These are phyloP conservation scores for Boletus pseudopeckii DNA, from an alignment of 768 basidiomycete genomes.

Conservation along the genomic window DNA sequence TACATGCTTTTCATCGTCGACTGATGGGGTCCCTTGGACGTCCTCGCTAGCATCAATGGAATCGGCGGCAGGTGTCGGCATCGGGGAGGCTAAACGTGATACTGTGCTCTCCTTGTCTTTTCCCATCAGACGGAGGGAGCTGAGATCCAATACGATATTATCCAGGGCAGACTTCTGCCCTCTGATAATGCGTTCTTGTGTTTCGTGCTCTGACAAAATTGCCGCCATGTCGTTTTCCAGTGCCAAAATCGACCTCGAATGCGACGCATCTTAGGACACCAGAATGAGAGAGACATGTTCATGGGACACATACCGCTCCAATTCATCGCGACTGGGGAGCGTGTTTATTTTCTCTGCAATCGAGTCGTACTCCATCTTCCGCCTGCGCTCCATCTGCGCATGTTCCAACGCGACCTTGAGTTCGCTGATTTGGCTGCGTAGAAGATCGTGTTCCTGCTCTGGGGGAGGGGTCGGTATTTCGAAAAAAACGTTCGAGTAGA, in stretches of 20 bases:
- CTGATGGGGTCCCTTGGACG: slow-evolving; percentile 18
- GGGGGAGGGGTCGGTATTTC: background rate
- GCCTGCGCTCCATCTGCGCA: slow-evolving; percentile 68
- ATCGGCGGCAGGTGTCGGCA: slow-evolving; percentile 51
- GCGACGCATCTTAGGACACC: slow-evolving; percentile 1
- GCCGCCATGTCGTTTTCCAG: slow-evolving; percentile 78
- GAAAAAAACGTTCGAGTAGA: background rate
- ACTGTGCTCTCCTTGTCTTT: slow-evolving; percentile 55
- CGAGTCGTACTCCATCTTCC: slow-evolving; percentile 85
- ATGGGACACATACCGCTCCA: slow-evolving; percentile 62
- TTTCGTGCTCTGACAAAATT: slow-evolving; percentile 71
- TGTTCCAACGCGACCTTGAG: slow-evolving; percentile 74
- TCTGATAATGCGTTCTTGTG: slow-evolving; percentile 61
- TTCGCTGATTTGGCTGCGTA: slow-evolving; percentile 70
- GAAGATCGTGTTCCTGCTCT: slow-evolving; percentile 70
- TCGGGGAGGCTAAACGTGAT: slow-evolving; percentile 39
- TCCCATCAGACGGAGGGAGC: slow-evolving; percentile 60
- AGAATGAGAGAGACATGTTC: background rate
- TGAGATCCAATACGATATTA: slow-evolving; percentile 58
- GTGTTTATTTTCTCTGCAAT: slow-evolving; percentile 81
- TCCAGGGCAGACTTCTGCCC: slow-evolving; percentile 69
- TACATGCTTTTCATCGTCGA: slow-evolving; percentile 35
- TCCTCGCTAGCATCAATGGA: slow-evolving; percentile 25
- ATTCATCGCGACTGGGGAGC: slow-evolving; percentile 70
- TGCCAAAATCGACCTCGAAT: slow-evolving; percentile 55